Evolutionary conservation across 306 rosid species (phyloP), one percentile per base, ranked within the genome.

Genomic region (Glycine tomentella): DNA sequence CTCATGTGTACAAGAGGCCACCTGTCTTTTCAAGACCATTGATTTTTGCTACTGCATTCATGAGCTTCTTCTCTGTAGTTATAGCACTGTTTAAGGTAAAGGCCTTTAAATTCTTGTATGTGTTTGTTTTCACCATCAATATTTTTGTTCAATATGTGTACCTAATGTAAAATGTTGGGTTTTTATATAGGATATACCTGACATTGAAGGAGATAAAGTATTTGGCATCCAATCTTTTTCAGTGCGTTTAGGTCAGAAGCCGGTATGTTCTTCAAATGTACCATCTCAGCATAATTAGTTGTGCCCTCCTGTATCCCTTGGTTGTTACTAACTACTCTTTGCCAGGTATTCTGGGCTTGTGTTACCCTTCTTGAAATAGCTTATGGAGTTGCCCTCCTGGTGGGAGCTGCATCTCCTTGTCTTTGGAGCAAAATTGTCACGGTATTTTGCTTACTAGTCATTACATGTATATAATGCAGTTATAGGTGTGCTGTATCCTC

Each of bases 1-100:
- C 83, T n/a, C 93, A 92, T 45, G 98, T 95, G 78, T 92, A 17
- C 94, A 91, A 92, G 89, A 92, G 98, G 82, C 91, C 97, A 59
- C 87, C 84, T 42, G 71, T 87, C 79, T 90, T 93, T 85, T 87
- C 99, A 40, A 88, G 93, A 84, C 88, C 99, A 15, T 64, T 93
- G 82, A 85, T 93, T 57, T 95, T 95, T 17, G 98, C 99, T 66
- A 92, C 93, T 57, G 97, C 94, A 79, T 95, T 95, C 86, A 93
- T 95, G 99, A 92, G 97, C 87, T 95, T 95, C 93, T 95, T 95
- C 90, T 95, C 99, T 42, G 88, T 95, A 51, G 99, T 95, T 82
- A 95, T 95, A 40, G 99, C 99, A 59, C 85, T 95, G 72, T 95
- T 95, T 78, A 95, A 95, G 99, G 99, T 95, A 88, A 75, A 68